Base-by-base conservation (phyloP, 768 basidiomycete genomes). In the Asterophora lycoperdoides region DNA sequence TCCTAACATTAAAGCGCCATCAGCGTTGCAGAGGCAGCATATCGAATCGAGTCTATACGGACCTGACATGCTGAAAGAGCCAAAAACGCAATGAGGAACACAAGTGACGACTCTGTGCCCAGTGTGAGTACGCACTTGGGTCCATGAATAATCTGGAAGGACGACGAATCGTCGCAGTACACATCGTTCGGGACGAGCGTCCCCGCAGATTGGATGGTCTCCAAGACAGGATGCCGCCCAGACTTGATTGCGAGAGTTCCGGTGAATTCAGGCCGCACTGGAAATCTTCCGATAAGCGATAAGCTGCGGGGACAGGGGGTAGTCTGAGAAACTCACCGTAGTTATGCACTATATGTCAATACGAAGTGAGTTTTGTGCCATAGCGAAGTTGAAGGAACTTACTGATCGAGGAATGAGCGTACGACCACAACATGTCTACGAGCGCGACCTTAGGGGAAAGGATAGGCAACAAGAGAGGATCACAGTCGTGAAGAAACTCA, bases 201-300 rank as follows among this genome's bases (percentile, higher is more conserved):
- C 3, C 83, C 86, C 0, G 79, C 76, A 1, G 80, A 70, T 51
- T 86, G 81, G 1, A 85, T 71, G 5, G 72, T 82, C 63, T 95
- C 91, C 11, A 95, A 74, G 6, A 96, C 76, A 1, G 95, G 93
- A 62, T 97, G 93, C 2, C 90, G 78, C 1, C 93, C 93, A 0
- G 80, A 77, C 64, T 93, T 94, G 64, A 97, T 85, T 1, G 93
- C 92, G 7, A 93, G 70, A 2, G 90, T 93, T 1, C 84, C 88
- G 6, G 91, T 93, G 59, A 91, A 93, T 57, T 95, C 92, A 1
- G 94, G 94, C 4, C 93, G 89, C 18, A 86, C 93, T 93, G 39
- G 4, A 34, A 14, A 18, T 17, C 6, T n/a, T 41, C 8, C 8
- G 23, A 23, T 23, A 3, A 23, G 23, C 23, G n/a, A n/a, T n/a